A percentile compares a stretch with the other conserved stretches of the same genome.
phyloP scores from a whole-genome alignment of 108 stramenopile genomes.

The Licmophora abbreviata region DNA sequence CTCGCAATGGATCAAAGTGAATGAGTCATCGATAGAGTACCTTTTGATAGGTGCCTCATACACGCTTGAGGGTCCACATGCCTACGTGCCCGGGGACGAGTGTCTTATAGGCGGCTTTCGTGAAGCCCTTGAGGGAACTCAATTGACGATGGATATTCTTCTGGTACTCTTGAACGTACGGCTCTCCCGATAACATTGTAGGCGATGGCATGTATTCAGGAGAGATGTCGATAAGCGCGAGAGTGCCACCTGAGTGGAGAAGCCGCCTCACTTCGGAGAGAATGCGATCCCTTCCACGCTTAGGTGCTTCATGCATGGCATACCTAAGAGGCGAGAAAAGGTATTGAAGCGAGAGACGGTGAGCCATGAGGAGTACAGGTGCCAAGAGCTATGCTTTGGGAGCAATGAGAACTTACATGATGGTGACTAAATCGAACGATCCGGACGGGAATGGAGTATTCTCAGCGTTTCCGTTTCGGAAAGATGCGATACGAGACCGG shows the following conservation, averaged over 20 bases:
- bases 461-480: slow-evolving; percentile 51
- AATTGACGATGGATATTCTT: slow-evolving; percentile 76
- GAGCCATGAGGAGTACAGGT: no score
- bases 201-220: slow-evolving; percentile 41
- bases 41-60: no score
- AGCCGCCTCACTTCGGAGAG: slow-evolving; percentile 58
- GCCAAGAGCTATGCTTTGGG: neutral
- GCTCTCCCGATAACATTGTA: slow-evolving; percentile 76
- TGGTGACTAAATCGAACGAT: slow-evolving; percentile 52
- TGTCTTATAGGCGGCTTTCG: slow-evolving; percentile 9
- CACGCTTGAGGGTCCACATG: slow-evolving; percentile 26
- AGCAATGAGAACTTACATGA: slow-evolving; percentile 13
- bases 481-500: neutral
- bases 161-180: slow-evolving; percentile 78
- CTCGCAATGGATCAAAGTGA: no score
- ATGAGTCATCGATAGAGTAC: no score
- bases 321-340: slow-evolving; percentile 31
- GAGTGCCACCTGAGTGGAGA: slow-evolving; percentile 42
- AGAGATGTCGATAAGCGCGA: slow-evolving; percentile 73
- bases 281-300: slow-evolving; percentile 41
- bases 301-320: slow-evolving; percentile 72
- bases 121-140: slow-evolving; percentile 15
- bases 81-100: slow-evolving; percentile 35
- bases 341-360: neutral
- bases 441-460: slow-evolving; percentile 31